These are phyloP conservation scores for Kodamaea leandrae DNA, from an alignment of 805 yeast genomes.

Conservation along the genomic window DNA sequence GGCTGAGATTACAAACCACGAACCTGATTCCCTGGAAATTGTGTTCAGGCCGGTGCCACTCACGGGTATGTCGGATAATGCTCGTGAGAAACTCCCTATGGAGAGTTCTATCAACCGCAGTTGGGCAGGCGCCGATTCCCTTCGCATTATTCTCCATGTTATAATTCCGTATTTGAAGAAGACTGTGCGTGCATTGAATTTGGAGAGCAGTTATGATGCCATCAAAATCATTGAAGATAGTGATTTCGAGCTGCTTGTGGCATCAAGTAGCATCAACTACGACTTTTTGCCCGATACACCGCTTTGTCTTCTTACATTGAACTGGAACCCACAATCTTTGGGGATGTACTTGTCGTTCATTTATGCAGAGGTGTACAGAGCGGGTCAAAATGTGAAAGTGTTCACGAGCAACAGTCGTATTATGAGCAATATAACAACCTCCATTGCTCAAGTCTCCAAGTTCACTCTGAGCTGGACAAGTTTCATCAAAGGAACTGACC, in stretches of 20 bases:
- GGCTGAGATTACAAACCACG: not conserved
- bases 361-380: slow-evolving; percentile 54
- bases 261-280: slow-evolving; percentile 28
- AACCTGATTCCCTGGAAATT: slow-evolving; percentile 30
- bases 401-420: slow-evolving; percentile 26
- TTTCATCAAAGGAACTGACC: slow-evolving; percentile 22
- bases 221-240: slow-evolving; percentile 42
- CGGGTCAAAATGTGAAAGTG: slow-evolving; percentile 19
- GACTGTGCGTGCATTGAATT: slow-evolving; percentile 20
- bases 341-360: slow-evolving; percentile 75
- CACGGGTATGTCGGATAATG: slow-evolving; percentile 58
- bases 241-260: slow-evolving; percentile 25
- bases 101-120: slow-evolving; percentile 48
- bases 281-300: slow-evolving; percentile 45
- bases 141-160: slow-evolving; percentile 38
- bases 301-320: slow-evolving; percentile 47
- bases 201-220: slow-evolving; percentile 24
- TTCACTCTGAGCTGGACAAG: slow-evolving; percentile 38
- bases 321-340: slow-evolving; percentile 61
- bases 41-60: slow-evolving; percentile 52
- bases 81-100: slow-evolving; percentile 51
- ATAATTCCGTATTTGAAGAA: slow-evolving; percentile 38
- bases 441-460: slow-evolving; percentile 37
- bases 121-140: slow-evolving; percentile 59
- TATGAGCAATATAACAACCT: slow-evolving; percentile 39